Evolutionary conservation across 257 asterid species (phyloP).

Genomic region (Lavandula angustifolia): DNA sequence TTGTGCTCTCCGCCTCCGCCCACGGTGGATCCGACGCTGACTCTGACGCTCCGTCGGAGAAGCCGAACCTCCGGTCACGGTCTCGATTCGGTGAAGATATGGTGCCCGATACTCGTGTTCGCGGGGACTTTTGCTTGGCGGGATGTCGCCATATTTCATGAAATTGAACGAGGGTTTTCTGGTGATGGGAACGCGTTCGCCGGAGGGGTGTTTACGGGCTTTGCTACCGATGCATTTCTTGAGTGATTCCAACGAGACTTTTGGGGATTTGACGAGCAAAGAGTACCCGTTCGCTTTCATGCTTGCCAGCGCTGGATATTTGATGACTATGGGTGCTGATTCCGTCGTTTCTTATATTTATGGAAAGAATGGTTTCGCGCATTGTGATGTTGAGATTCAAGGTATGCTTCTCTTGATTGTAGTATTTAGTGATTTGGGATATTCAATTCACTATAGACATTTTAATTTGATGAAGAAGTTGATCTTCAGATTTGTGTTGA

Average conservation of each 20-base stretch:
- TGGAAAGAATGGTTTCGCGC: conserved; percentile 39
- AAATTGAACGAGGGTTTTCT: conserved; percentile 85
- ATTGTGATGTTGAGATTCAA: conserved; percentile 46
- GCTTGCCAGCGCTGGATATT: conserved; percentile 76
- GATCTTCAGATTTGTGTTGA: not conserved
- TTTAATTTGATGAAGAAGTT: too few species aligned
- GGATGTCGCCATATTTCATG: conserved; percentile 81
- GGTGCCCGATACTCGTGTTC: conserved; percentile 79
- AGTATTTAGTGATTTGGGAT: not conserved
- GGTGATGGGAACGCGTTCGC: conserved; percentile 83
- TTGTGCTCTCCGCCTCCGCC: conserved; percentile 51
- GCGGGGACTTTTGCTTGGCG: conserved; percentile 69
- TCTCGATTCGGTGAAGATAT: conserved; percentile 67
- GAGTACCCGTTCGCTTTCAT: conserved; percentile 86
- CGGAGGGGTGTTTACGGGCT: conserved; percentile 87
- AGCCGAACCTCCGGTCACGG: conserved; percentile 62
- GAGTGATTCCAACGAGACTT: conserved; percentile 81
- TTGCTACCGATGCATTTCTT: conserved; percentile 89
- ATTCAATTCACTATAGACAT: not conserved
- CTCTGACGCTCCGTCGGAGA: conserved; percentile 39
- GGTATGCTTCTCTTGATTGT: conserved; percentile 39
- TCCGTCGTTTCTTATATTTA: conserved; percentile 56
- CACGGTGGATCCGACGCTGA: conserved; percentile 57
- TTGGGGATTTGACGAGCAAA: conserved; percentile 58
- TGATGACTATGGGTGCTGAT: conserved; percentile 87